Evolutionary conservation across 345 rosid species (phyloP).

Genomic region (Eucalyptus camaldulensis): DNA sequence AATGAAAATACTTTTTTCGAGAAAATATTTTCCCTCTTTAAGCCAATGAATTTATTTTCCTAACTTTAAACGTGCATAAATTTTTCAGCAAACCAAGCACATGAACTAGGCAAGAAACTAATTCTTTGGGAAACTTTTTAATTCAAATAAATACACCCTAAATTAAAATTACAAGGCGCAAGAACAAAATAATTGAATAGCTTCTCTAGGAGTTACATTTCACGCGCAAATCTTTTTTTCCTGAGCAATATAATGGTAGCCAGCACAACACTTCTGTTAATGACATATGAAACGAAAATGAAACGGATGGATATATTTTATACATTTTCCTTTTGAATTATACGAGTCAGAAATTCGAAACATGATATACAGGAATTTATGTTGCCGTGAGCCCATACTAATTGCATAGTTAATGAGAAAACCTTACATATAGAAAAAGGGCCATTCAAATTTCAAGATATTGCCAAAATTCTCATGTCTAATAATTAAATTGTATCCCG

Average conservation of each 20-base stretch:
- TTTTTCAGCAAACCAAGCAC: background rate
- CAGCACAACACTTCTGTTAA: background rate
- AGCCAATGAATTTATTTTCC: background rate
- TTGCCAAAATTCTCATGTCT: background rate
- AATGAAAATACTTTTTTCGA: background rate
- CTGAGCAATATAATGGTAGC: background rate
- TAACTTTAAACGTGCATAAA: too few relatives aligned
- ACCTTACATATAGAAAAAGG: background rate
- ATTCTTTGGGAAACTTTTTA: background rate
- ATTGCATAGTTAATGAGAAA: background rate
- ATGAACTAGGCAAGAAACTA: too few relatives aligned
- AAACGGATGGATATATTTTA: background rate
- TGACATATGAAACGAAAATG: background rate
- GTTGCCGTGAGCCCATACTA: background rate
- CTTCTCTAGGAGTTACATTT: background rate
- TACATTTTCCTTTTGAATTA: background rate
- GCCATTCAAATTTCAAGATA: background rate
- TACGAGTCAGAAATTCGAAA: accelerated
- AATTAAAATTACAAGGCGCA: background rate
- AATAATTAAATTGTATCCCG: background rate
- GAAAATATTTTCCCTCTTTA: background rate
- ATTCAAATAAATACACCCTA: background rate
- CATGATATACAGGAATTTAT: background rate
- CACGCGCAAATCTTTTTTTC: background rate
- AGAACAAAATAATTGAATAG: background rate